phyloP scores from a whole-genome alignment of 495 filamentous ascomycete species.

The Rostrohypoxylon terebratum region DNA sequence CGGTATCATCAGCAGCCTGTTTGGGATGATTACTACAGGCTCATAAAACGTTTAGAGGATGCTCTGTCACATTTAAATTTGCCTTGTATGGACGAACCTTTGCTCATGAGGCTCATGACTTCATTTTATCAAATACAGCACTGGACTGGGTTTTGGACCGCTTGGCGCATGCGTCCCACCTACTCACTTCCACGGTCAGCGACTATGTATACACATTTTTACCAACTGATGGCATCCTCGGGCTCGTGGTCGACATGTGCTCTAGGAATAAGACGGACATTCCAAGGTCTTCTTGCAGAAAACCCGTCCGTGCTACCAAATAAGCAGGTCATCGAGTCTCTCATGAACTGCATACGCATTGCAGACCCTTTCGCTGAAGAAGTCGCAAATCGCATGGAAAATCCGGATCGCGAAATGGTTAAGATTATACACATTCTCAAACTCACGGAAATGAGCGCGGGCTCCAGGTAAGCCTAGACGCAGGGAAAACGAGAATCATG shows the following conservation, averaged over 20 bases:
- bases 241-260: slow-evolving; percentile 60
- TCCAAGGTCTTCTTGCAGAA: slow-evolving; percentile 71
- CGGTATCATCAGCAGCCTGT: not conserved
- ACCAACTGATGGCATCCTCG: slow-evolving; percentile 62
- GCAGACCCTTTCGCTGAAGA: slow-evolving; percentile 56
- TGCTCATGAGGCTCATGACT: slow-evolving; percentile 61
- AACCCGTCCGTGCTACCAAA: slow-evolving; percentile 62
- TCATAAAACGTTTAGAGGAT: slow-evolving; percentile 44
- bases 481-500: not conserved
- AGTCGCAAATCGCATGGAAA: not conserved
- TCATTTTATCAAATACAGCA: slow-evolving; percentile 54
- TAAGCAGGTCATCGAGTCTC: slow-evolving; percentile 50
- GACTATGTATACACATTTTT: slow-evolving; percentile 68
- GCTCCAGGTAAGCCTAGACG: too few species aligned
- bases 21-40: slow-evolving; percentile 24
- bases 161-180: slow-evolving; percentile 69
- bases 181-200: slow-evolving; percentile 62
- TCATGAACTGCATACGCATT: slow-evolving; percentile 65
- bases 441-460: not conserved
- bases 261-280: slow-evolving; percentile 61
- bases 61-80: slow-evolving; percentile 47
- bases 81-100: slow-evolving; percentile 61
- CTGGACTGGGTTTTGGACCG: slow-evolving; percentile 70
- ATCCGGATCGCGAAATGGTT: slow-evolving; percentile 26
- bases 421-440: slow-evolving; percentile 19